Percentiles rank a stretch among this genome's conserved stretches.
Conservation (phyloP, 768 basidiomycete genomes). For the Tulasnella sp. region DNA sequence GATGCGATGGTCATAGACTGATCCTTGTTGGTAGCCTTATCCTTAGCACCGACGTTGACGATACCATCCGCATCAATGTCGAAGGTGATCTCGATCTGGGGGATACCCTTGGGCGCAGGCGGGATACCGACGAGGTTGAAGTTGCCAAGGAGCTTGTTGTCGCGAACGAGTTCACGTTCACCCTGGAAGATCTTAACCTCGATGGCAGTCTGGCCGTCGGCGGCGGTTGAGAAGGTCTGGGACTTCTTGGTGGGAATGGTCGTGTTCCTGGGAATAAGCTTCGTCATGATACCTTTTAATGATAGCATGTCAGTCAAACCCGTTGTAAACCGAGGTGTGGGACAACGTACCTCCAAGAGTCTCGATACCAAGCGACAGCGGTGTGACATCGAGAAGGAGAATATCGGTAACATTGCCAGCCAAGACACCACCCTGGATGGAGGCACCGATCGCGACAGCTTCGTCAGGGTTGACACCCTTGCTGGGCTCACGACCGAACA, state of each 20-base stretch:
- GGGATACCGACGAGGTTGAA: conserved; percentile 99
- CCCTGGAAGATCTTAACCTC: conserved; percentile 99
- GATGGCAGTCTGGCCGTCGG: conserved; percentile 98
- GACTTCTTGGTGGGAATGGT: conserved; percentile 99
- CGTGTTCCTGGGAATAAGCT: conserved; percentile 95
- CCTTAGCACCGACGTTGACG: conserved; percentile 92
- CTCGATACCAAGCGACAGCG: conserved; percentile 74
- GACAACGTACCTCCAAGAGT: background rate
- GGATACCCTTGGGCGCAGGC: conserved; percentile 70
- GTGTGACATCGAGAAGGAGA: conserved; percentile 89
- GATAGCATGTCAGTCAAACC: conserved; percentile 27
- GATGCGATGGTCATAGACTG: conserved; percentile 97
- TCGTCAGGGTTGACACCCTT: conserved; percentile 99
- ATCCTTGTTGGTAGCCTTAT: conserved; percentile 70
- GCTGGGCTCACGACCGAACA: conserved; percentile 93
- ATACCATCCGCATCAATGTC: conserved; percentile 99
- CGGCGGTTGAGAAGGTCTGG: conserved; percentile 96
- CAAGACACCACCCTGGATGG: conserved; percentile 96
- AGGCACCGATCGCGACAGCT: conserved; percentile 96
- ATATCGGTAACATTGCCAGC: conserved; percentile 95
- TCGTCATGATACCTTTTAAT: conserved; percentile 97
- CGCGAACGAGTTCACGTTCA: conserved; percentile 95
- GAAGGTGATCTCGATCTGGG: conserved; percentile 82
- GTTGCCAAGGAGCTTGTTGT: conserved; percentile 98
- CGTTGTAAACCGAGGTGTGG: conserved; percentile 40